Evolutionary conservation across 495 filamentous ascomycete genomes (phyloP), one percentile per base, ranked within the genome.

Genomic region (Penicillium odoratum): DNA sequence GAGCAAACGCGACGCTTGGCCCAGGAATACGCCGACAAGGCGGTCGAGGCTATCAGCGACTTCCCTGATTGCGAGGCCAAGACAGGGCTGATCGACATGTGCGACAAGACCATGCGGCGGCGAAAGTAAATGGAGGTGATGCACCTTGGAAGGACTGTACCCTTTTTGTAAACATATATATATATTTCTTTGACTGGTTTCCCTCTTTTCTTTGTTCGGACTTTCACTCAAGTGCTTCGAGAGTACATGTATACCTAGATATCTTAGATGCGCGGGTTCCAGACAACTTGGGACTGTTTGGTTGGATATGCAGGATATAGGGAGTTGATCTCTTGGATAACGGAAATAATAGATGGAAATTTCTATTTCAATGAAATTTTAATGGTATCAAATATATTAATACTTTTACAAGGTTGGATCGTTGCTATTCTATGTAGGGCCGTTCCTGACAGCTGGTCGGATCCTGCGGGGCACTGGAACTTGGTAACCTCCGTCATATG

Each of bases 21-120:
- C 11, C 88, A 95, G 69, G 89, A 93, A 58, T 98, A 95, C 68
- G 89, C 87, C 21, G 85, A 94, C 68, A 88, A 89, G 66, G 94
- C 94, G n/a, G 87, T 93, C 50, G 79, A 84, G 16, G 89, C 93
- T 16, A 89, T 98, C 62, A 78, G 80, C 64, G 66, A 73, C 31
- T 97, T 98, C 73, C 95, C 94, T 15, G 88, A 92, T 51, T 90
- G 91, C 64, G 94, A 97, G 56, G 94, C 95, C 40, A 97, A 96
- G 75, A 79, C 87, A 25, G 93, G 92, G 7, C 78, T 98, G 51
- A 81, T 94, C 62, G 91, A 97, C 59, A 96, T 98, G 88, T 93
- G 92, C 60, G 83, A 87, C 65, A 96, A 96, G 77, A 91, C 92
- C 3, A 82, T 97, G 77, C 88, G 91, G 67, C 83, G 94, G 64